Percentiles rank a stretch among this genome's conserved stretches.
Conservation (phyloP, 805 yeast genomes). For the Wickerhamiella vanderwaltii region DNA sequence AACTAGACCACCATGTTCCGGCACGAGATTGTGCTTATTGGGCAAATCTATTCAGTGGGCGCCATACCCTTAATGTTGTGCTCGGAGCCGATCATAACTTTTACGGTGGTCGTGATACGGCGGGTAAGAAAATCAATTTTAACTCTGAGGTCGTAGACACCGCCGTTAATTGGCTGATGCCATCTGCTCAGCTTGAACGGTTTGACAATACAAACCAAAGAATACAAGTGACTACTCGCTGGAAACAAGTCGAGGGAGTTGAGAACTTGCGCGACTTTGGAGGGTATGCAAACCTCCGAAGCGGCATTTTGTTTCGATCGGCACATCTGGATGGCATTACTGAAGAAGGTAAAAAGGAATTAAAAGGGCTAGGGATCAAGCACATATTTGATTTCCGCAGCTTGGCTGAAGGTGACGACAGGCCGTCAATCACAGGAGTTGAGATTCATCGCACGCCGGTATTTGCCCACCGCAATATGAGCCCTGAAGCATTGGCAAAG, state of each 20-base stretch:
- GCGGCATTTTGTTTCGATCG: slow-evolving; percentile 47
- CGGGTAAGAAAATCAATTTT: slow-evolving; percentile 38
- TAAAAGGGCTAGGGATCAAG: slow-evolving; percentile 37
- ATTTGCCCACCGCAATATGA: slow-evolving; percentile 39
- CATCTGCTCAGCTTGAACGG: slow-evolving; percentile 39
- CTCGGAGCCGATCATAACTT: slow-evolving; percentile 73
- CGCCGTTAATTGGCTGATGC: slow-evolving; percentile 36
- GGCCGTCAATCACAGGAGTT: slow-evolving; percentile 36
- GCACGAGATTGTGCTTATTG: slow-evolving; percentile 46
- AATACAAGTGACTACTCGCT: slow-evolving; percentile 38
- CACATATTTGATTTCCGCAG: slow-evolving; percentile 60
- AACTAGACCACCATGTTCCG: slow-evolving; percentile 55
- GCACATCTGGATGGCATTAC: slow-evolving; percentile 49
- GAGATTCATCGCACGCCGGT: slow-evolving; percentile 46
- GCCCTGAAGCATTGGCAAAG: slow-evolving; percentile 52
- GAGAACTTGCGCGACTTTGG: slow-evolving; percentile 71
- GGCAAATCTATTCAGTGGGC: slow-evolving; percentile 44
- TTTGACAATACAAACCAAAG: slow-evolving; percentile 32
- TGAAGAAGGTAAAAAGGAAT: slow-evolving; percentile 34
- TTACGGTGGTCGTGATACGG: slow-evolving; percentile 43
- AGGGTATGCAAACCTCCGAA: slow-evolving; percentile 48
- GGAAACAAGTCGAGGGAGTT: slow-evolving; percentile 56
- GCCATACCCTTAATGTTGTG: slow-evolving; percentile 48
- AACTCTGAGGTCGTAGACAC: slow-evolving; percentile 39
- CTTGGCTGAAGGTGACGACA: slow-evolving; percentile 42